Base-by-base conservation (phyloP, 768 basidiomycete species). In the Cubamyces lactineus region DNA sequence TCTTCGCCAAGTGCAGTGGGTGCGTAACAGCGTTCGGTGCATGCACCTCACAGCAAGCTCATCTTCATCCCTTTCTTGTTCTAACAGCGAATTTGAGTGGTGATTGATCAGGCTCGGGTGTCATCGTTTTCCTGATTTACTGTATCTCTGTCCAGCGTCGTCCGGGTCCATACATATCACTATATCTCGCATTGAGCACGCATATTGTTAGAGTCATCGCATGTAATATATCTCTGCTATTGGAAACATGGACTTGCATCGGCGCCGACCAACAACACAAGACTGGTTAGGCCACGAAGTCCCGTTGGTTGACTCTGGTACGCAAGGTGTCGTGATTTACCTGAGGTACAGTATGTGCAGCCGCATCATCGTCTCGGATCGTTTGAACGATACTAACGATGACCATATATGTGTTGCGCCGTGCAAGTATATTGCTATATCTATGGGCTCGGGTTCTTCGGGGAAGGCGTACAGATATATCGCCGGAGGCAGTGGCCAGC, bases 1-100 rank as follows among this genome's bases (percentile, higher is more conserved):
- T 99, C 16, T 99, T 99, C 72, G 85, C 92, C 55, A 96, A 97
- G 75, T 98, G 96, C 77, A 94, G 87, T 6, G 96, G 96, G 96
- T 98, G 23, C 24, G 75, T 71, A 2, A 46, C 34, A 11, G 34
- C 34, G 34, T 34, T 11, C 34, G 11, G 21, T 23, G 40, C 28
- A 15, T 46, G 17, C 23, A 2, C 45, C 9, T 48, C 8, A 13
- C 30, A 43, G 8, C 45, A 15, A 12, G 17, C 42, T 26, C 24
- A 17, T 47, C 34, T 49, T 46, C n/a, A 53, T 21, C 51, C 34
- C n/a, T n/a, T 34, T 59, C 49, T 19, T 16, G 12, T 34, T 9
- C 34, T 26, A 16, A 50, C 60, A 76, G 73, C 21, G 75, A 75
- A 61, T 77, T 76, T 56, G 73, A 77, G 55, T 76, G 75, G 73